Conservation (phyloP, 176 grass and related monocot genomes). For the Zea mays region DNA sequence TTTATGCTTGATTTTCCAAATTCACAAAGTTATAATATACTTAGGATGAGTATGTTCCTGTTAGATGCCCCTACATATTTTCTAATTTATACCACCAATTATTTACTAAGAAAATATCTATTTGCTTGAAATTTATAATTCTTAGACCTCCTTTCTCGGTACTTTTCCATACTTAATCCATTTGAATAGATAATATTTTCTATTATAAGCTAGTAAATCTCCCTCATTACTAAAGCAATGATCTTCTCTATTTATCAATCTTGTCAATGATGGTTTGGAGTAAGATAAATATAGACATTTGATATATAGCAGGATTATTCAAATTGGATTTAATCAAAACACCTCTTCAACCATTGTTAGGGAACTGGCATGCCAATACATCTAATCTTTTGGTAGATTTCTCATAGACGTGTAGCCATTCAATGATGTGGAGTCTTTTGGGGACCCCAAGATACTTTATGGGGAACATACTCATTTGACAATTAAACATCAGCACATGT, state of each 20-base stretch:
- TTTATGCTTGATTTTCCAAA: not conserved
- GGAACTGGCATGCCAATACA: no score
- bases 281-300: not conserved
- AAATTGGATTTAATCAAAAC: no score
- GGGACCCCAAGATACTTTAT: no score
- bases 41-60: no score
- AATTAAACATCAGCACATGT: no score
- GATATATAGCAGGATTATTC: not conserved
- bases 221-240: no score
- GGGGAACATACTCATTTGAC: no score
- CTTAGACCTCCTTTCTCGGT: not conserved
- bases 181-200: not conserved
- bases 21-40: not conserved
- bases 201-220: no score
- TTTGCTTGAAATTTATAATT: not conserved
- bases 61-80: not conserved
- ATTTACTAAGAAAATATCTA: not conserved
- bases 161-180: not conserved
- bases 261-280: not conserved
- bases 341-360: no score
- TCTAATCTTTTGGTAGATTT: no score
- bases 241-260: not conserved
- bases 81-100: not conserved
- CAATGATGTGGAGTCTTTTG: no score
- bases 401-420: no score